Conservation (phyloP, 495 filamentous ascomycete genomes). For the Thozetella sp. region DNA sequence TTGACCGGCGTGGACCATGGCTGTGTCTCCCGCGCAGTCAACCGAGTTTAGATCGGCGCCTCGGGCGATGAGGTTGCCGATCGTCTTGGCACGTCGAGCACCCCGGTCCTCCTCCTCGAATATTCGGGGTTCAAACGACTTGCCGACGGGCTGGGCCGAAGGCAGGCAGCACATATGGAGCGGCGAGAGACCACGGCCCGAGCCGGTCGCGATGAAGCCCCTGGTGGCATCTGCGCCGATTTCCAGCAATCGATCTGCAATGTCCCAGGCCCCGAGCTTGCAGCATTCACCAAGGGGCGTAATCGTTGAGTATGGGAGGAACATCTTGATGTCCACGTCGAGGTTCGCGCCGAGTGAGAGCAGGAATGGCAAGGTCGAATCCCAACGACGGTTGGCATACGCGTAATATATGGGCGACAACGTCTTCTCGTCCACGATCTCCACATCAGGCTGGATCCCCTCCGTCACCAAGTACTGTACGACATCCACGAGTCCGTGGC, state of each 20-base stretch:
- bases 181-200: conserved; percentile 17
- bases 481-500: conserved; percentile 17
- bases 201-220: conserved; percentile 19
- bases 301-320: conserved; percentile 29
- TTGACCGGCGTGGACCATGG: conserved; percentile 26
- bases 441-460: conserved; percentile 24
- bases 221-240: conserved; percentile 26
- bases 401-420: conserved; percentile 37
- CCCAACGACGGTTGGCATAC: conserved; percentile 29
- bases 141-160: conserved; percentile 14
- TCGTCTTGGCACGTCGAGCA: conserved; percentile 14
- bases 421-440: conserved; percentile 22
- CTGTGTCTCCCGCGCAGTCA: conserved; percentile 29
- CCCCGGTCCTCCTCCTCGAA: conserved; percentile 15
- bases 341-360: conserved; percentile 30
- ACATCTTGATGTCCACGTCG: conserved; percentile 26
- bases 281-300: conserved; percentile 39
- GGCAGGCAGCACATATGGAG: conserved; percentile 32
- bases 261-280: conserved; percentile 25
- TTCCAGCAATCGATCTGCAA: conserved; percentile 27
- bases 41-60: conserved; percentile 26
- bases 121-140: conserved; percentile 1
- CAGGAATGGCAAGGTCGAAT: conserved; percentile 26
- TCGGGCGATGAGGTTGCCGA: conserved; percentile 22
- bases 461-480: conserved; percentile 21